These are phyloP conservation scores for Streptanthus diversifolius DNA, from an alignment of 345 rosid species.

Conservation along the genomic window DNA sequence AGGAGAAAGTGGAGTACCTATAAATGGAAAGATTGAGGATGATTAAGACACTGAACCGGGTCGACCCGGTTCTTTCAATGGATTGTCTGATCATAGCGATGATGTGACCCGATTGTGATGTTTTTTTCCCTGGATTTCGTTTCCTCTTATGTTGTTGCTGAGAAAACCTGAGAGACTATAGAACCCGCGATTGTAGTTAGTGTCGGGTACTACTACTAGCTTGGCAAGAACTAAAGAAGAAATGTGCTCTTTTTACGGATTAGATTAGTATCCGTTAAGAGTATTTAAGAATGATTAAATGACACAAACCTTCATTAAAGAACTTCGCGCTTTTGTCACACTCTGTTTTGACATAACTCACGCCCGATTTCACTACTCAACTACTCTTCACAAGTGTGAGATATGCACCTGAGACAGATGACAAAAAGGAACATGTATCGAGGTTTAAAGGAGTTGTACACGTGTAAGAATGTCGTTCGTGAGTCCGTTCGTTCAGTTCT, in stretches of 20 bases:
- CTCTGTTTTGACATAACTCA: not conserved
- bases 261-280: conserved; percentile 16
- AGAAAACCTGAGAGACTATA: not conserved
- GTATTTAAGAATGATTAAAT: not conserved
- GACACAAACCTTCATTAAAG: not conserved
- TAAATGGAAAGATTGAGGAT: conserved; percentile 28
- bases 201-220: conserved; percentile 3
- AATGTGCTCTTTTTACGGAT: not conserved
- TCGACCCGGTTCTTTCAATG: conserved; percentile 12
- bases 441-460: not conserved
- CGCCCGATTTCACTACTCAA: too few relatives aligned
- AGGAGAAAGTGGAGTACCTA: conserved; percentile 28
- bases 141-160: conserved; percentile 9
- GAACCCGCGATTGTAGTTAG: not conserved
- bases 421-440: not conserved
- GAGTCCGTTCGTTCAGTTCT: not conserved
- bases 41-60: conserved; percentile 27
- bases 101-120: not conserved
- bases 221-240: not conserved
- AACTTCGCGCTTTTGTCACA: not conserved
- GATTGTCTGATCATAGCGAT: conserved; percentile 17
- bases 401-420: not conserved
- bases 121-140: not conserved
- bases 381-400: not conserved
- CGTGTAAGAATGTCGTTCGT: not conserved